Conservation (phyloP, 116 monocot genomes). For the Papilionanthe hybrid region DNA sequence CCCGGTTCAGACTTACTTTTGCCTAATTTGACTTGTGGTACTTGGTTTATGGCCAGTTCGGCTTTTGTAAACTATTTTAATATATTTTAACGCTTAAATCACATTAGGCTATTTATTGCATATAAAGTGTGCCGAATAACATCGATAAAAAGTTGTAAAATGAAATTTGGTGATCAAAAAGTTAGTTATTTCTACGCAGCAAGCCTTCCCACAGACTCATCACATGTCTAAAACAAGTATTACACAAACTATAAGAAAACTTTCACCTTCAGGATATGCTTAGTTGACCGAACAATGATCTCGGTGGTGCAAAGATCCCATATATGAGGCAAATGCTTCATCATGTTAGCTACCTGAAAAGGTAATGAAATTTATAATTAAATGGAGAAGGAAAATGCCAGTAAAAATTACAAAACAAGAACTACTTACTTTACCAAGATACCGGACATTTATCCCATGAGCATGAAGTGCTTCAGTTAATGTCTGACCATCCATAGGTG, state of each 20-base stretch:
- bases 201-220: not conserved
- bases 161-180: not conserved
- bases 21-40: not conserved
- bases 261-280: conserved; percentile 83
- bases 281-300: conserved; percentile 76
- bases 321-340: conserved; percentile 80
- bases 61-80: not conserved
- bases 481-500: conserved; percentile 98
- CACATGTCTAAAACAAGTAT: not conserved
- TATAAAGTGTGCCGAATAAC: not conserved
- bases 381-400: conserved; percentile 1
- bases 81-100: not conserved
- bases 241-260: not conserved
- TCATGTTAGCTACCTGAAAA: conserved; percentile 67
- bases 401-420: not conserved
- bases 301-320: conserved; percentile 71
- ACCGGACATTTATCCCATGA: conserved; percentile 95
- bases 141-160: not conserved
- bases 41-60: not conserved
- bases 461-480: conserved; percentile 86
- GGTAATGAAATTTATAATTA: conserved; percentile 8
- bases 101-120: too few species aligned
- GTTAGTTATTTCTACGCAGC: not conserved
- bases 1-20: too few species aligned
- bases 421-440: conserved; percentile 77